Evolutionary conservation across 1,284 basidiomycete genomes (phyloP), one percentile per base, ranked within the genome.

Genomic region (Microbotryum silenes-acaulis): DNA sequence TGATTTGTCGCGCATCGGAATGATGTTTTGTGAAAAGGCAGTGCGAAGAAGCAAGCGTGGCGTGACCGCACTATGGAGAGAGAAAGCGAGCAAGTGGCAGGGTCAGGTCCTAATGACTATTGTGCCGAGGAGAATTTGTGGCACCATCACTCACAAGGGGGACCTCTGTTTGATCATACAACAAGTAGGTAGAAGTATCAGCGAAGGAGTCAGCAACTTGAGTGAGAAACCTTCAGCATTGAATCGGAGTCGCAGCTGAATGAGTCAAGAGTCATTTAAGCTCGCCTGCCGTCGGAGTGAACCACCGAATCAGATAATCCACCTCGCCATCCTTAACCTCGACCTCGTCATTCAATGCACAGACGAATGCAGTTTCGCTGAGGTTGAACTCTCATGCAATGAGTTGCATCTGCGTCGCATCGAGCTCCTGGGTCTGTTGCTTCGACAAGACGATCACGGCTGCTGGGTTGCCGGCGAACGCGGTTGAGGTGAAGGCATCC

Each of bases 391-490:
- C 81, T 20, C 66, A 66, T 0, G 79, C 77, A 42, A 81, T 75
- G 21, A 73, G 70, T 33, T 72, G 72, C 7, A 78, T 72, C 31
- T 71, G 59, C 14, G 18, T n/a, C 18, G 57, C 56, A 54, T 51
- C 49, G 14, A 37, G 16, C 9, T 31, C 42, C 3, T 33, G 45
- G 1, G 20, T 31, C 16, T 44, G 49, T 21, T 64, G 57, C 29
- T 68, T 58, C 27, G 73, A 23, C 56, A 80, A 70, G 66, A 80
- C 75, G 47, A 82, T 74, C 51, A 83, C 74, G 4, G 75, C 77
- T 1, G 82, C 82, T 6, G 81, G 81, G 67, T 83, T 84, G 8
- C 83, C 83, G 16, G 76, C 75, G 45, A 76, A 79, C 0, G 76
- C 57, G 16, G 67, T 58, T 5, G 73, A 71, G 1, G 81, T 77